These are phyloP conservation scores for Agroathelia rolfsii DNA, from an alignment of 1,284 basidiomycete species.

Conservation along the genomic window DNA sequence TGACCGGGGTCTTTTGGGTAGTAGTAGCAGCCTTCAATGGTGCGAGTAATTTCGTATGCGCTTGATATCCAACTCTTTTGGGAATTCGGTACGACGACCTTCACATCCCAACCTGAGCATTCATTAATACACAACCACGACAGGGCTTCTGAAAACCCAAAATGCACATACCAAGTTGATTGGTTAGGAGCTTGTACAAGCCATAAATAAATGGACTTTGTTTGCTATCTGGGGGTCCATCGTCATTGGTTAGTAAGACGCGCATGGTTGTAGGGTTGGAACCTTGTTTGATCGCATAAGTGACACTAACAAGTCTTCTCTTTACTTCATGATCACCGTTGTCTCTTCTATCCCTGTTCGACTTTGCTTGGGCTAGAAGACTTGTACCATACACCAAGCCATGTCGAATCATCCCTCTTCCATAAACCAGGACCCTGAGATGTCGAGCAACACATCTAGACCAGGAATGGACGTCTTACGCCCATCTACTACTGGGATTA, in stretches of 20 bases:
- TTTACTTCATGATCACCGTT: no score
- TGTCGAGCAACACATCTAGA: no score
- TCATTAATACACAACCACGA: slow-evolving; percentile 1
- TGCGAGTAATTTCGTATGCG: slow-evolving; percentile 77
- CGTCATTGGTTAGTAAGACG: slow-evolving; percentile 56
- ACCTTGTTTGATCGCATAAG: slow-evolving; percentile 6
- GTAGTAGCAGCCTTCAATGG: slow-evolving; percentile 69
- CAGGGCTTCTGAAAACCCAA: not conserved
- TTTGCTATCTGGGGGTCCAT: slow-evolving; percentile 65
- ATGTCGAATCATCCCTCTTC: no score
- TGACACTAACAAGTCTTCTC: slow-evolving; percentile 34
- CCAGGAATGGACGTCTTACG: no score
- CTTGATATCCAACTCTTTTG: slow-evolving; percentile 94
- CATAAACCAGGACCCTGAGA: no score
- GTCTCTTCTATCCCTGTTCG: slow-evolving; percentile 7
- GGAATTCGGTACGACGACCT: slow-evolving; percentile 78
- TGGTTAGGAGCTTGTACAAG: slow-evolving; percentile 60
- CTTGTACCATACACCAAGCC: no score
- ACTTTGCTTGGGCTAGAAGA: no score
- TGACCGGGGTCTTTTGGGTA: slow-evolving; percentile 62
- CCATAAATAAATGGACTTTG: slow-evolving; percentile 82
- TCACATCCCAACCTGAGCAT: slow-evolving; percentile 69
- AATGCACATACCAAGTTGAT: slow-evolving; percentile 43
- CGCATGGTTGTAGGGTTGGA: slow-evolving; percentile 6
- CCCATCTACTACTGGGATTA: no score